phyloP scores from a whole-genome alignment of 805 yeast genomes.

The Torulaspora gathmanii region DNA sequence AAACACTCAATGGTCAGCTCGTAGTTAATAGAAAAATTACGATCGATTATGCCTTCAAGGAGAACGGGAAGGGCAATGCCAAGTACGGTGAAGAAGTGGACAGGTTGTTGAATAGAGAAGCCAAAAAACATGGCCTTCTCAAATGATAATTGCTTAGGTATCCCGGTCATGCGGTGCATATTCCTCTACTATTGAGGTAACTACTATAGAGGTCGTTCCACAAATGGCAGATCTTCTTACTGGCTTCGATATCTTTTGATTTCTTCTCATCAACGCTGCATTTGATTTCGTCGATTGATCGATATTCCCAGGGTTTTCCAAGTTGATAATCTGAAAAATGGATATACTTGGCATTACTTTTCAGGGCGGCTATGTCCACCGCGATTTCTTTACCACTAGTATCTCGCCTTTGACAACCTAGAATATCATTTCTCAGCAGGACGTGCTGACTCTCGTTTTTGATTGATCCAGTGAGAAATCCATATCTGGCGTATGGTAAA shows the following conservation, averaged over 20 bases:
- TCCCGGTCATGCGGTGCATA: constrained; percentile 15
- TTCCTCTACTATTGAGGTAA: constrained; percentile 16
- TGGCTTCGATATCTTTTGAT: constrained; percentile 10
- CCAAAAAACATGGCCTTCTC: constrained; percentile 41
- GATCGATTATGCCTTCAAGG: constrained; percentile 69
- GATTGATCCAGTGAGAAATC: constrained; percentile 30
- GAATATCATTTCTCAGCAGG: constrained; percentile 25
- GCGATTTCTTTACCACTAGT: constrained; percentile 17
- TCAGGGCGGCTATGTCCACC: constrained; percentile 22
- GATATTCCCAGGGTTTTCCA: constrained; percentile 59
- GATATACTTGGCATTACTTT: constrained; percentile 40
- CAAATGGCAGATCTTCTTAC: constrained; percentile 19
- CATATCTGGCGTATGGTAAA: constrained; percentile 33
- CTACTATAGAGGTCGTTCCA: constrained; percentile 27
- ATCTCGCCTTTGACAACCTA: constrained; percentile 28
- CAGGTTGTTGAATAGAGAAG: constrained; percentile 62
- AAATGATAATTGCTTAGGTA: background rate
- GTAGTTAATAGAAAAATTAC: constrained; percentile 61
- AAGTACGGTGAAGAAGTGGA: constrained; percentile 80
- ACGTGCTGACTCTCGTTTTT: constrained; percentile 22
- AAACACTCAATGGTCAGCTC: constrained; percentile 59
- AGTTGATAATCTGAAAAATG: constrained; percentile 67
- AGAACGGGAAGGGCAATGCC: constrained; percentile 42
- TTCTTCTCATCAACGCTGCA: constrained; percentile 18
- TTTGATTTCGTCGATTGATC: constrained; percentile 18